Base-by-base conservation (phyloP, 1,139 yeast species). In the Lodderomyces jiufengensis region DNA sequence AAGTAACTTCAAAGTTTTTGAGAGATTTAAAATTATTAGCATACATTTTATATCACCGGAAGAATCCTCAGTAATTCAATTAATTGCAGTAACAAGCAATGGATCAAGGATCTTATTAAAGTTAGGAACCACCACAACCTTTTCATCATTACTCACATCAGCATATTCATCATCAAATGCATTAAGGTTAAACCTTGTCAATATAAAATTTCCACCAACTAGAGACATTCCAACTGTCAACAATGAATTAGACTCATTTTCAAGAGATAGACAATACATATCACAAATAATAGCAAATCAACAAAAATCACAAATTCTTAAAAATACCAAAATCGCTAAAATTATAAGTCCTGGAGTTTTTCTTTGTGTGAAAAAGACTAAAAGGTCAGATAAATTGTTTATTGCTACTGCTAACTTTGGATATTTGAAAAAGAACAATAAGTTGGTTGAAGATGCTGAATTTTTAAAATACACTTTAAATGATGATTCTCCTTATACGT, bases 351-450 rank as follows among this genome's bases (percentile, higher is more conserved):
- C 97, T 0, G 95, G 95, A 9, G 80, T 87, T 4, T 88, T 80
- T 50, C 68, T 88, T 42, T 61, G 68, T 35, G 75, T 63, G 3
- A 69, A 69, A 43, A 64, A 60, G 45, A 65, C 74, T 0, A 68
- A 67, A 39, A 53, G 54, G 35, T 64, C 71, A 1, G 76, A 75
- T 44, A 73, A 73, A 40, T 61, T 86, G 24, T 86, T 86, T 55
- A 80, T 84, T 2, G 73, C 92, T 33, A 83, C 90, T 3, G 81
- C 94, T 9, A 95, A 88, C 54, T 83, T 86, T 50, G 95, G 95
- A 20, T 71, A 84, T 31, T 67, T 88, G 45, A 84, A 84, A 54
- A 80, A 81, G 48, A 80, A 76, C 46, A 76, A 72, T 44, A 79
- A 78, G 45, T 76, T 83, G 48, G 73, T 82, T 21, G 97, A 90